Conservation (phyloP, 2,329 filamentous ascomycete genomes). For the Aspergillus candidus region DNA sequence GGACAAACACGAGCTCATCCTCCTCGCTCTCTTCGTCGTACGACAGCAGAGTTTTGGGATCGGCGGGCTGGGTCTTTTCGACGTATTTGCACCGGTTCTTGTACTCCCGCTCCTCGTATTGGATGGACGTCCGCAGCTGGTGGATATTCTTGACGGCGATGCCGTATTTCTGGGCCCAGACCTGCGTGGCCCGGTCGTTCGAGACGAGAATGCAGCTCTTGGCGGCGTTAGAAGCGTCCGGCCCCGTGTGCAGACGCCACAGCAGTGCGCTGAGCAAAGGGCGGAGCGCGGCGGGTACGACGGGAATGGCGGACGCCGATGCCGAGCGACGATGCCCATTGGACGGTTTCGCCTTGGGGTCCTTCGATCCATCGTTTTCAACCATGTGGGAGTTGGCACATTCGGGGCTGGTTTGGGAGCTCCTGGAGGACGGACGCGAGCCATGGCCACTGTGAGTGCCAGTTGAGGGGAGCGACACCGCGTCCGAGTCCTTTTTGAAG, state of each 20-base stretch:
- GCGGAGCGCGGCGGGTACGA: slow-evolving; percentile 36
- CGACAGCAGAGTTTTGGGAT: slow-evolving; percentile 41
- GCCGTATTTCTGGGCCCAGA: slow-evolving; percentile 44
- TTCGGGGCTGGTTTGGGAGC: slow-evolving; percentile 42
- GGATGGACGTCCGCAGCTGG: slow-evolving; percentile 43
- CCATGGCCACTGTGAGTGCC: slow-evolving; percentile 39
- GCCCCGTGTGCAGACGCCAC: slow-evolving; percentile 39
- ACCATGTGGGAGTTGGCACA: slow-evolving; percentile 26
- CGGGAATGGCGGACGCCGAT: slow-evolving; percentile 30
- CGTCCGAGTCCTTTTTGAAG: slow-evolving; percentile 39
- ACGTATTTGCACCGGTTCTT: slow-evolving; percentile 42
- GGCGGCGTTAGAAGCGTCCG: slow-evolving; percentile 27
- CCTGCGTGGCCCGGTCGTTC: slow-evolving; percentile 39
- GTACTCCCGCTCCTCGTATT: slow-evolving; percentile 42
- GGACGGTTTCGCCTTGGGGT: slow-evolving; percentile 16
- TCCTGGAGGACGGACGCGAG: slow-evolving; percentile 40
- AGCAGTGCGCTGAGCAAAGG: slow-evolving; percentile 41
- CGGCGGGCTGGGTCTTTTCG: slow-evolving; percentile 37
- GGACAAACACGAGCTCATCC: slow-evolving; percentile 44
- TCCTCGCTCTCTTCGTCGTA: slow-evolving; percentile 46
- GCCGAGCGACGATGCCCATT: slow-evolving; percentile 27
- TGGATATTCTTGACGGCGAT: slow-evolving; percentile 44
- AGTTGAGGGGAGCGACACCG: slow-evolving; percentile 35
- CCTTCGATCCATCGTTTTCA: slow-evolving; percentile 17
- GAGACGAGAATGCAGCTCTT: slow-evolving; percentile 40